Base-by-base conservation (phyloP, 2,329 filamentous ascomycete genomes). In the Didymella glomerata region DNA sequence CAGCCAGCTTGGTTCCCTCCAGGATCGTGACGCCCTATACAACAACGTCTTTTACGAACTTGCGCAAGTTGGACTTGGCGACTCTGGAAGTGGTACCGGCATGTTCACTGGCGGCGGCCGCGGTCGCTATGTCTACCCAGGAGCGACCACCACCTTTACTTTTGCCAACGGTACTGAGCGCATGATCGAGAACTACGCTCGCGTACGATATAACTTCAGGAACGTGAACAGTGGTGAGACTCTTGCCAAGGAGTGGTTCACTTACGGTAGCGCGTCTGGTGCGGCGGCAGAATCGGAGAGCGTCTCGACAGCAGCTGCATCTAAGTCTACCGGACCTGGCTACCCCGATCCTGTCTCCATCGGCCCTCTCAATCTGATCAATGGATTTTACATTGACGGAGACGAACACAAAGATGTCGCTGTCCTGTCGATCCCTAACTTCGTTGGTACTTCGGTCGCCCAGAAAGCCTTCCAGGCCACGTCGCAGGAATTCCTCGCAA, bases 21-120 rank as follows among this genome's bases (percentile, higher is more conserved):
- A 88, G 63, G 85, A 88, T 60, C 79, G 79, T 2, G 85, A 88
- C 72, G 85, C 85, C 25, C 78, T 86, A 56, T 88, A 83, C 76
- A 83, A 83, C 71, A 80, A 79, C 51, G 57, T 82, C 20, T 82
- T 83, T 68, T 82, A 82, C 60, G 72, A 76, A n/a, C 74, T 82
- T 5, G 76, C 78, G 0, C 76, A 80, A 50, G 72, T 82, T 28
- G 74, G 77, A 9, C 73, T 82, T 0, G 78, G 77, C 4, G 50
- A 62, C n/a, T 63, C 63, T n/a, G 80, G 81, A 7, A 68, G 70
- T 14, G 79, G 74, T 16, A 77, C 74, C 14, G 81, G 81, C 4
- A 77, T 75, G 4, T 83, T 83, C 65, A 71, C 74, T 18, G 76
- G 76, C 34, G 79, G 79, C 47, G 80, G 81, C 7, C 76, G 79